Evolutionary conservation across 164 flowering plant genomes (phyloP).

Genomic region (Aristolochia californica): DNA sequence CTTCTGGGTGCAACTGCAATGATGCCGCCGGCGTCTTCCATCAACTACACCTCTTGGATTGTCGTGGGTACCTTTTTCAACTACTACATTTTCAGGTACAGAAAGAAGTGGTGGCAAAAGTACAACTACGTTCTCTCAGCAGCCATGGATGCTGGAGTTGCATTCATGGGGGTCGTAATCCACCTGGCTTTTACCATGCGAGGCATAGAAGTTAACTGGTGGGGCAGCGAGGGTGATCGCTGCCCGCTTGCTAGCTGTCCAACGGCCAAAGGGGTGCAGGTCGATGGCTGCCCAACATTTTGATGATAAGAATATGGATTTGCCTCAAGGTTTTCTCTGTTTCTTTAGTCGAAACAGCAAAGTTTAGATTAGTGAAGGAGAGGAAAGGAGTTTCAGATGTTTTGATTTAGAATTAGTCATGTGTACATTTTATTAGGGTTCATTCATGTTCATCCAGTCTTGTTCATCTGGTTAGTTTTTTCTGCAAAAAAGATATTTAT

Average conservation of each 20-base stretch:
- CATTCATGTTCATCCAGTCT: too few species aligned
- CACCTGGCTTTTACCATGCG: slow-evolving; percentile 58
- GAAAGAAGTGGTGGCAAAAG: slow-evolving; percentile 86
- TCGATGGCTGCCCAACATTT: slow-evolving; percentile 47
- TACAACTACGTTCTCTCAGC: slow-evolving; percentile 87
- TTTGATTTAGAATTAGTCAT: too few species aligned
- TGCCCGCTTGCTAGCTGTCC: slow-evolving; percentile 72
- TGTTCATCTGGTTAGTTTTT: too few species aligned
- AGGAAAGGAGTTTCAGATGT: too few species aligned
- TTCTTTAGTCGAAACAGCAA: too few species aligned
- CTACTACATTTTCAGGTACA: slow-evolving; percentile 64
- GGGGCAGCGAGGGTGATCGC: slow-evolving; percentile 78
- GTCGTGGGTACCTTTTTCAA: slow-evolving; percentile 76
- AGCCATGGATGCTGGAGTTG: slow-evolving; percentile 86
- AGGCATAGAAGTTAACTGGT: slow-evolving; percentile 43
- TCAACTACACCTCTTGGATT: slow-evolving; percentile 80
- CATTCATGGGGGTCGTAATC: slow-evolving; percentile 71
- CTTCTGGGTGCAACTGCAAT: slow-evolving; percentile 67
- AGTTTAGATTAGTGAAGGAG: too few species aligned
- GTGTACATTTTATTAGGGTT: too few species aligned
- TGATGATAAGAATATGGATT: slow-evolving; percentile 13
- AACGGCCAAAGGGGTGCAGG: slow-evolving; percentile 59
- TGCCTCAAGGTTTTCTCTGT: too few species aligned
- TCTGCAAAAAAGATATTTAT: too few species aligned
- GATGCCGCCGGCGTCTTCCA: slow-evolving; percentile 84